Evolutionary conservation across 345 rosid species (phyloP).

Genomic region (Pistacia integerrima): DNA sequence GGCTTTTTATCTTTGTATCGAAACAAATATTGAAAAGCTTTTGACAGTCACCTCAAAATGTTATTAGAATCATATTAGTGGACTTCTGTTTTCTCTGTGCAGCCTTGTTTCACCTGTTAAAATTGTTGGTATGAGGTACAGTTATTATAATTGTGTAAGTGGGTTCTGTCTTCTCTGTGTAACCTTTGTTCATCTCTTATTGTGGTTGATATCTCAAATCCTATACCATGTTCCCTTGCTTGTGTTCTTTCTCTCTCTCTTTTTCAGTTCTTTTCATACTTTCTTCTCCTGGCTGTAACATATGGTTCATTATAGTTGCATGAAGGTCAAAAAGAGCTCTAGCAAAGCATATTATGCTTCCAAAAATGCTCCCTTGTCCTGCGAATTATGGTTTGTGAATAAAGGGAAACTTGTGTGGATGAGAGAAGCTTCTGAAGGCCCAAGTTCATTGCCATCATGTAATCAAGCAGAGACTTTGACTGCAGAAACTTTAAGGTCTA

Average conservation of each 20-base stretch:
- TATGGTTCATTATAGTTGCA: conserved; percentile 44
- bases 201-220: not conserved
- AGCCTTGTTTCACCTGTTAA: not conserved
- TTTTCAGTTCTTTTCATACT: not conserved
- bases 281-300: not conserved
- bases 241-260: not conserved
- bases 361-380: conserved; percentile 50
- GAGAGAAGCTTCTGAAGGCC: conserved; percentile 50
- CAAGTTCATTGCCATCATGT: conserved; percentile 13
- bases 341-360: conserved; percentile 49
- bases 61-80: not conserved
- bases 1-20: conserved; percentile 6
- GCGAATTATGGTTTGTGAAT: conserved; percentile 68
- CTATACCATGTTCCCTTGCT: not conserved
- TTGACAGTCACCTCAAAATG: not conserved
- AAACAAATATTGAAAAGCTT: not conserved
- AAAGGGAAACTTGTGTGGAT: conserved; percentile 65
- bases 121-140: not conserved
- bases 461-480: conserved; percentile 15
- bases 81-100: not conserved
- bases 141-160: not conserved
- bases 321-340: conserved; percentile 53
- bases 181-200: not conserved
- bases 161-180: not conserved
- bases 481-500: conserved; percentile 24